Evolutionary conservation across 1,284 basidiomycete genomes (phyloP), one percentile per base, ranked within the genome.

Genomic region (Cutaneotrichosporon cavernicola): DNA sequence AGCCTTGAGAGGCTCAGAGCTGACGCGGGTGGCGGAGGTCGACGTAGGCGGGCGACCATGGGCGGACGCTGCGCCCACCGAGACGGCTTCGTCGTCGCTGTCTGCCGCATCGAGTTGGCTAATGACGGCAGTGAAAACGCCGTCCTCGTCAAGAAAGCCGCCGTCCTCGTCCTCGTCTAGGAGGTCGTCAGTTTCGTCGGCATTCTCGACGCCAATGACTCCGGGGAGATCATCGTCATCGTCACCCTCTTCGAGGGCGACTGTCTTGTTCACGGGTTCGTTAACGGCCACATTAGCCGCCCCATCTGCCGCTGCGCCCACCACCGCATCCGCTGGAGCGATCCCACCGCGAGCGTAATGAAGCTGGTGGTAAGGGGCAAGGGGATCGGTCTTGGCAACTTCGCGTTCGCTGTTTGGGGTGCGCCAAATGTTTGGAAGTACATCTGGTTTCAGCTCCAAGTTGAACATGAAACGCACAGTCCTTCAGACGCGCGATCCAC

Each of bases 401-500:
- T 32, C 30, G 10, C 56, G 63, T 30, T 67, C 66, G 5, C 40
- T 46, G 0, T 38, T 26, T 0, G 64, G 61, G 47, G 69, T 63
- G 46, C 67, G 64, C 71, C 71, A 74, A 61, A 70, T 70, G 0
- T 59, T 38, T 7, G 71, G 73, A 1, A 74, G 65, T 5, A 73
- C 61, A 56, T 64, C 73, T 74, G 62, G 0, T 2, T 62, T 66
- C 59, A 68, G 65, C 32, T 43, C 40, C 8, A 21, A 9, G 5
- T 56, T 3, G 31, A 4, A 30, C 18, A 21, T 11, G 1, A 16
- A 7, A 70, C 76, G 68, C 62, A 77, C 77, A 76, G 53, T 79
- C 76, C 65, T 73, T 75, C 43, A 72, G 67, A 57, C 74, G 70
- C 63, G 73, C 68, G 13, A 70, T 66, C 77, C 77, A 79, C 75